Evolutionary conservation across 352 stramenopile species (phyloP), one percentile per base, ranked within the genome.

Genomic region (Aphanomyces stellatus): DNA sequence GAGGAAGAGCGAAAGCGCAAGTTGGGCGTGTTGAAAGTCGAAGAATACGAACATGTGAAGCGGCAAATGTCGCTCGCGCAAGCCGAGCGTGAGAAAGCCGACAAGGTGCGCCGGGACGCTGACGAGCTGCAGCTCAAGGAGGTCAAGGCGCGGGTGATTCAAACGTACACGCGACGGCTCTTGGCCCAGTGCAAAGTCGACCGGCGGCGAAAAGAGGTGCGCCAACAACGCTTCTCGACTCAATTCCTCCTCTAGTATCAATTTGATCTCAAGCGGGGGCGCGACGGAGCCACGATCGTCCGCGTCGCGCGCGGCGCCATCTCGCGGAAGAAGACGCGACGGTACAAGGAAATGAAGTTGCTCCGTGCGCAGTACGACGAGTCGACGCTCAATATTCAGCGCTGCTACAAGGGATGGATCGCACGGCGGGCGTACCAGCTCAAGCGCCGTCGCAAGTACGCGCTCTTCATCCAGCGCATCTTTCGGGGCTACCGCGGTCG

Each of bases 401-500:
- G 79, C 8, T 65, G 90, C 1, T 81, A 81, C 40, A 77, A 90
- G 3, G 90, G 90, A 0, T 86, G 84, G 41, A 59, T 71, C 1
- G 85, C 78, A 33, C 85, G 90, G 2, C 55, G 76, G 13, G 65
- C 65, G 7, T 95, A 85, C 62, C 55, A 42, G 0, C 60, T 53
- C 49, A 76, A 80, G 43, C 72, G 82, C 0, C 77, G 76, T 25
- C 72, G 69, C 13, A 78, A 73, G 33, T 86, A 85, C 30, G 81
- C 78, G 0, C 30, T 73, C 0, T 53, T 80, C 4, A 48, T 96
- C 7, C 77, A 96, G 70, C 76, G 88, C 10, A 75, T 93, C 10
- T 93, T 78, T 46, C 81, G 90, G 13, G 87, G 88, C 2, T 72
- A 92, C 35, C 53, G 71, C 10, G 88, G 85, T 2, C 75, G 88